Base-by-base conservation (phyloP, 2,329 filamentous ascomycete genomes). In the Ustulina deusta region DNA sequence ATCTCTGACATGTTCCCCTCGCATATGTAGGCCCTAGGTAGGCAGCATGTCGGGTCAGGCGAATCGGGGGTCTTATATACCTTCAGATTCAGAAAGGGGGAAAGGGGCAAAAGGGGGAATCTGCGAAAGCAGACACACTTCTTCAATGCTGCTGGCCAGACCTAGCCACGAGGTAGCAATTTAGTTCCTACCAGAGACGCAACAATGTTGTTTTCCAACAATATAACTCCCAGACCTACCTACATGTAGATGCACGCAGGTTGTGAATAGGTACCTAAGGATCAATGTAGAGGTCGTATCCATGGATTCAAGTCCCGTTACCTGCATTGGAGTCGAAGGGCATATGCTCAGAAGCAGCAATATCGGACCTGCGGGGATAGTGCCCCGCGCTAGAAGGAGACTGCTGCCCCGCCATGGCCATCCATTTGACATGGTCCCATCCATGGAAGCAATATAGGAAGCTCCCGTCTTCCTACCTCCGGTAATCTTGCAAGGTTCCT, bases 1-100 rank as follows among this genome's bases (percentile, higher is more conserved):
- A 51, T 63, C 29, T 58, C 61, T 22, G 29, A 61, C 29, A 38
- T 65, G 13, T 70, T 70, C 44, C 65, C 68, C 1, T 9, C 36
- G 2, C 25, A 70, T 13, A 64, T 48, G 36, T 61, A 70, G 32
- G 64, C 40, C 1, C 34, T 70, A 11, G 34, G 6, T 6, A 36
- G 34, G 34, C 34, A 36, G 34, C 34, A n/a, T n/a, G n/a, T n/a
- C n/a, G n/a, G n/a, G n/a, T n/a, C n/a, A n/a, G n/a, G n/a, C n/a
- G n/a, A n/a, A n/a, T n/a, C n/a, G n/a, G n/a, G n/a, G n/a, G n/a
- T n/a, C n/a, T n/a, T n/a, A n/a, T n/a, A n/a, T n/a, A 36, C 11
- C 34, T 36, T 11, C 11, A 11, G 11, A 36, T 11, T 36, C 34
- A 11, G 34, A 36, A 36, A 36, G 15, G 7, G 42, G 6, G 13